Conservation (phyloP, 352 stramenopile genomes). For the Aphanomyces euteiches region DNA sequence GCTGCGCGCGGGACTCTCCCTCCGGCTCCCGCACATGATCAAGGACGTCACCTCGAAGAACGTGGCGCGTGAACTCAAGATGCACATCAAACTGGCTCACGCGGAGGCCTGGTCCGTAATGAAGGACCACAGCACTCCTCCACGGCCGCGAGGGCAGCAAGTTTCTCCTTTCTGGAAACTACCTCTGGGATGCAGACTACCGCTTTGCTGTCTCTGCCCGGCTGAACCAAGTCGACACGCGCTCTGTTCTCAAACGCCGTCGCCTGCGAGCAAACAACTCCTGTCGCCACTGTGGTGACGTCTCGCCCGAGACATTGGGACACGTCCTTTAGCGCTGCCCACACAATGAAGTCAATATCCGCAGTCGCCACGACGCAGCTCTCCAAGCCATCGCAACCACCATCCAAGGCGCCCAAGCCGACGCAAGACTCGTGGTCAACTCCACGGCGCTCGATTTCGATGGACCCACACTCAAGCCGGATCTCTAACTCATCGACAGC, state of each 20-base stretch:
- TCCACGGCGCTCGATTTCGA: not conserved
- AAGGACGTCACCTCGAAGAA: not conserved
- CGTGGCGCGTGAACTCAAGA: constrained; percentile 11
- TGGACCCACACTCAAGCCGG: not conserved
- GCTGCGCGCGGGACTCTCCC: not conserved
- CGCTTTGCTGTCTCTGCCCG: constrained; percentile 24
- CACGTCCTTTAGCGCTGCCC: constrained; percentile 22
- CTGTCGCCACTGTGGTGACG: constrained; percentile 19
- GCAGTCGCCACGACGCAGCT: too few species aligned
- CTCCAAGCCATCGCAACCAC: too few species aligned
- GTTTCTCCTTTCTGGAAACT: not conserved
- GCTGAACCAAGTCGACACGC: constrained; percentile 28
- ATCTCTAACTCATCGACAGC: not conserved
- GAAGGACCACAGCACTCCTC: not conserved
- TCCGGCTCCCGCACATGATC: not conserved
- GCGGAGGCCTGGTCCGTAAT: not conserved
- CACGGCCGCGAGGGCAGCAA: not conserved
- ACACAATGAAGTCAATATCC: too few species aligned
- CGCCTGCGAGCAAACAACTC: not conserved
- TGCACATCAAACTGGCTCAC: not conserved
- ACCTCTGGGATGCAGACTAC: constrained; percentile 14
- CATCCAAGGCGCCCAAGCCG: not conserved
- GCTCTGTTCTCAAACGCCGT: constrained; percentile 27
- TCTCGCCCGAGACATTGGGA: constrained; percentile 14
- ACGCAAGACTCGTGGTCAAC: not conserved